Conservation (phyloP, 768 basidiomycete genomes). For the Termitomyces sp. region DNA sequence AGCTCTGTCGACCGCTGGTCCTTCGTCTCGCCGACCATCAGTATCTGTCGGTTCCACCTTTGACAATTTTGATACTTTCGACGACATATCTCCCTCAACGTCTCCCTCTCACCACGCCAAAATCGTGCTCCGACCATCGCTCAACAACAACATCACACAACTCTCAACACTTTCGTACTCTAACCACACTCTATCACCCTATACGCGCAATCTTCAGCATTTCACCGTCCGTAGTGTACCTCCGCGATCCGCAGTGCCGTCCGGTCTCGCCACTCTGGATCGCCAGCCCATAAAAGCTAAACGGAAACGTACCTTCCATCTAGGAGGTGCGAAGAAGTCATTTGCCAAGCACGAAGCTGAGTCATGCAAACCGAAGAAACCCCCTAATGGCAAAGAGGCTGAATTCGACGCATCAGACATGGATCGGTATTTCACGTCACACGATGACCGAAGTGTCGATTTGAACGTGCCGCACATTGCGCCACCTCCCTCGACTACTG, state of each 20-base stretch:
- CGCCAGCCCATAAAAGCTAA: constrained; percentile 63
- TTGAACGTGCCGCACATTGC: not conserved
- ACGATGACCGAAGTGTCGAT: constrained; percentile 13
- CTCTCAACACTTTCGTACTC: constrained; percentile 81
- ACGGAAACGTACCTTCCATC: constrained; percentile 66
- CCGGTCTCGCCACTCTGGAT: constrained; percentile 22
- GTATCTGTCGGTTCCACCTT: constrained; percentile 24
- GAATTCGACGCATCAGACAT: constrained; percentile 68
- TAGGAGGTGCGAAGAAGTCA: constrained; percentile 36
- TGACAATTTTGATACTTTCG: constrained; percentile 14
- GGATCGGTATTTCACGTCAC: constrained; percentile 62
- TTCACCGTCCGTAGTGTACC: constrained; percentile 91
- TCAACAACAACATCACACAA: constrained; percentile 75
- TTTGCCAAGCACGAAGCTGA: not conserved
- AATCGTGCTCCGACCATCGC: constrained; percentile 57
- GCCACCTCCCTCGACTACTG: not conserved
- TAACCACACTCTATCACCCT: constrained; percentile 92
- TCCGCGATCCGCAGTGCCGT: constrained; percentile 34
- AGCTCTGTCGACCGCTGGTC: constrained; percentile 5
- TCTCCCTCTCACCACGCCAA: constrained; percentile 36
- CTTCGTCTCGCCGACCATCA: constrained; percentile 28
- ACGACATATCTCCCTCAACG: constrained; percentile 15
- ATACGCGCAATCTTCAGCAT: constrained; percentile 85
- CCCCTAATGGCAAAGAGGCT: not conserved
- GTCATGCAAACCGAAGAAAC: not conserved